Conservation (phyloP, 2,329 filamentous ascomycete genomes). For the Exophiala oligosperma region DNA sequence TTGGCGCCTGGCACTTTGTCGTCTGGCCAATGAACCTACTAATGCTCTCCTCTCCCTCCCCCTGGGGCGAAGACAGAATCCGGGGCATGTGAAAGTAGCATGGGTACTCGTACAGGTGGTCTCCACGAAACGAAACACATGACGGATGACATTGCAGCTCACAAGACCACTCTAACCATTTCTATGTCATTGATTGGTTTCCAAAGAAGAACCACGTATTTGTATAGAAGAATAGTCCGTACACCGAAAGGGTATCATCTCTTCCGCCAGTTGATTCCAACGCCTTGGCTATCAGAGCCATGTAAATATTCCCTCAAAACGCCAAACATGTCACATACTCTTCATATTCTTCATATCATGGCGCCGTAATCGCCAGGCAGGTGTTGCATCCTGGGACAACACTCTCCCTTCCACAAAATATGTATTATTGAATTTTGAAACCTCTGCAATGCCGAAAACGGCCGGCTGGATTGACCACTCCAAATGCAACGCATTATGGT, state of each 20-base stretch:
- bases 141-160: not conserved
- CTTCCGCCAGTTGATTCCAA: not conserved
- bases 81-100: conserved; percentile 3
- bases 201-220: not conserved
- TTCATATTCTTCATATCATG: not conserved
- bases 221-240: not conserved
- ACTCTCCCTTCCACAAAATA: no score
- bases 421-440: no score
- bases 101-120: no score
- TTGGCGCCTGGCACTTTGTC: not conserved
- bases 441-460: no score
- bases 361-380: no score
- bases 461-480: no score
- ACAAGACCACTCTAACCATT: not conserved
- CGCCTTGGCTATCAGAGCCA: not conserved
- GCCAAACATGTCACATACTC: not conserved
- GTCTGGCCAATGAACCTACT: not conserved
- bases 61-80: not conserved
- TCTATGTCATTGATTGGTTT: not conserved
- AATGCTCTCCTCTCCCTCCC: not conserved
- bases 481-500: no score
- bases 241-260: not conserved
- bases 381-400: no score
- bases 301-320: not conserved
- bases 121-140: not conserved